Evolutionary conservation across 2,329 filamentous ascomycete species (phyloP).

Genomic region (Ophiostoma pallidulum): DNA sequence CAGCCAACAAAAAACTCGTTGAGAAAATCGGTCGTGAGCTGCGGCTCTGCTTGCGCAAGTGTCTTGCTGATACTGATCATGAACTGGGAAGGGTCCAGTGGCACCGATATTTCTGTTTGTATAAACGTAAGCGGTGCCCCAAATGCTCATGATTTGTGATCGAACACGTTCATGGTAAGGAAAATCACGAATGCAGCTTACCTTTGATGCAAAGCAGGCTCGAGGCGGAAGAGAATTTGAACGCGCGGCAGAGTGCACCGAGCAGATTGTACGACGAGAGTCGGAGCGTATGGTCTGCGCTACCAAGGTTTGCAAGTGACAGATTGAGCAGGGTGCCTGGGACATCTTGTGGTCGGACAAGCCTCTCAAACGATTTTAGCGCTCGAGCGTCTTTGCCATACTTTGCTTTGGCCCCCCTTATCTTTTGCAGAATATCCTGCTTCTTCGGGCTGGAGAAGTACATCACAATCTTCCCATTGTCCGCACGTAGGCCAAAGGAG

Average conservation of each 20-base stretch:
- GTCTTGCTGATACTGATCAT: conserved; percentile 57
- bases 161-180: background rate
- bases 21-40: conserved; percentile 58
- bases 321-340: conserved; percentile 60
- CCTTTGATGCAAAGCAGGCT: conserved; percentile 54
- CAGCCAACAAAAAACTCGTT: conserved; percentile 67
- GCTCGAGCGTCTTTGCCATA: conserved; percentile 53
- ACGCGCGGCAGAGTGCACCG: conserved; percentile 56
- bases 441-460: conserved; percentile 61
- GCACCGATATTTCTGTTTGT: conserved; percentile 50
- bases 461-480: conserved; percentile 63
- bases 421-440: conserved; percentile 52
- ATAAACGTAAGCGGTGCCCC: too few relatives aligned
- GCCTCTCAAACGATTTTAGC: conserved; percentile 52
- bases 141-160: background rate
- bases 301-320: conserved; percentile 56
- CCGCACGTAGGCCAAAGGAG: conserved; percentile 56
- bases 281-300: conserved; percentile 48
- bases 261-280: conserved; percentile 59
- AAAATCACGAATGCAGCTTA: conserved; percentile 28
- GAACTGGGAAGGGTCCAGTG: conserved; percentile 53
- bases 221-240: conserved; percentile 54
- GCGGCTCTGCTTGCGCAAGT: conserved; percentile 53
- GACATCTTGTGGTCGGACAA: conserved; percentile 61
- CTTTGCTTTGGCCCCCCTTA: conserved; percentile 54